phyloP scores from a whole-genome alignment of 164 flowering plant species.

The Vitis rotundifolia region DNA sequence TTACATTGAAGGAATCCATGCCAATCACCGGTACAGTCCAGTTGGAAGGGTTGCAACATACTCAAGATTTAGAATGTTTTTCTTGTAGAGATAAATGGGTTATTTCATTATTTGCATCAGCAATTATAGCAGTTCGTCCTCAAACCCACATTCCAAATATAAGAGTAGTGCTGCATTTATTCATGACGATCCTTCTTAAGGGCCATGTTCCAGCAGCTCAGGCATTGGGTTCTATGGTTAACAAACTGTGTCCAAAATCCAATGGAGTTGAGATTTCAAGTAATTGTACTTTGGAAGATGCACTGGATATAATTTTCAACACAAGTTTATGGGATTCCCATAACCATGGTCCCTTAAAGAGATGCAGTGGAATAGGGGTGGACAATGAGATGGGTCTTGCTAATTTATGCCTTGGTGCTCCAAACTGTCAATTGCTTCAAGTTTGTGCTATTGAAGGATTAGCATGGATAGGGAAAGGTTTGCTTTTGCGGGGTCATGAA shows the following conservation, averaged over 20 bases:
- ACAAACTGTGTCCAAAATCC: conserved; percentile 53
- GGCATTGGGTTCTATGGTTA: conserved; percentile 88
- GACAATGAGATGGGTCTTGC: conserved; percentile 19
- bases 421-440: conserved; percentile 28
- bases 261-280: conserved; percentile 24
- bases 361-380: conserved; percentile 10
- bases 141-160: conserved; percentile 53
- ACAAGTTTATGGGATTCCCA: conserved; percentile 21
- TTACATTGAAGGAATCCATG: conserved; percentile 27
- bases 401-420: conserved; percentile 21
- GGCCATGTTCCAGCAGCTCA: conserved; percentile 82
- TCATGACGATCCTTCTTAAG: conserved; percentile 37
- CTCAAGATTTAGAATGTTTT: conserved; percentile 20
- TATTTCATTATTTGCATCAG: conserved; percentile 75
- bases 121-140: conserved; percentile 66
- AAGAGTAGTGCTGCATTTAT: conserved; percentile 39
- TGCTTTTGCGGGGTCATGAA: conserved; percentile 92
- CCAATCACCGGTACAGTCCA: conserved; percentile 14
- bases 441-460: conserved; percentile 61
- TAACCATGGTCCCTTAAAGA: conserved; percentile 13
- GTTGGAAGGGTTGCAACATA: conserved; percentile 20
- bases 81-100: conserved; percentile 65
- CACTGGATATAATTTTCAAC: conserved; percentile 48
- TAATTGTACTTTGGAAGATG: conserved; percentile 60
- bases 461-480: conserved; percentile 95